Evolutionary conservation across 495 filamentous ascomycete species (phyloP), one percentile per base, ranked within the genome.

Genomic region (Sabuloglossum arenarium): DNA sequence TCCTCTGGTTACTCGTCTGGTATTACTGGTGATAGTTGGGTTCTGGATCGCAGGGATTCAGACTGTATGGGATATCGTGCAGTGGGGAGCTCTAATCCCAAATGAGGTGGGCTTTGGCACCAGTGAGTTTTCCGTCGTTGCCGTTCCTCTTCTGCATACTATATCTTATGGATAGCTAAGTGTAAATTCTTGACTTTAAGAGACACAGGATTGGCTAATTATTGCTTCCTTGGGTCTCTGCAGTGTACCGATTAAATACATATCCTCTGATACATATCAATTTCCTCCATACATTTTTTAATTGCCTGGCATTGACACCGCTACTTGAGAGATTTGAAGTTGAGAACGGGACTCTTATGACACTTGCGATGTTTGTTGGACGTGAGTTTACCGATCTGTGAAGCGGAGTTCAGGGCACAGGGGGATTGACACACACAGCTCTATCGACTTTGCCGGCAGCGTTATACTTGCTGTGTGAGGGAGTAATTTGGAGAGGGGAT

Each of bases 241-340:
- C 67, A 95, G 90, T 94, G 76, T 86, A 97, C 67, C 84, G 91
- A 58, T 73, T 89, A 19, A 96, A 94, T 63, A 93, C 88, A 10
- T 98, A 85, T 66, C 88, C 90, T 1, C 73, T 98, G 54, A 82
- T 97, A 56, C 91, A 98, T 66, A 63, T 74, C 30, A 80, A 81
- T 59, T 76, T 90, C 67, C 72, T 93, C 58, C 91, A 97, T 65
- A 70, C 79, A 49, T 60, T 90, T 29, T 65, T 96, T 61, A 95
- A 96, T 67, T 63, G 84, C 43, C 19, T 94, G 49, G 82, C 88
- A 3, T 68, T 96, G 58, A 79, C 79, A 11, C 91, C 91, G 16
- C 70, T 98, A 49, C 64, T 97, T 60, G 89, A 95, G 67, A 76
- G 88, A 49, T 98, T 97, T 65, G 91, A 98, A 69, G 73, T 79